A percentile compares a stretch with the other conserved stretches of the same genome.
Evolutionary conservation across 2,329 filamentous ascomycete genomes (phyloP).

Genomic region (Raffaelea albimanens): DNA sequence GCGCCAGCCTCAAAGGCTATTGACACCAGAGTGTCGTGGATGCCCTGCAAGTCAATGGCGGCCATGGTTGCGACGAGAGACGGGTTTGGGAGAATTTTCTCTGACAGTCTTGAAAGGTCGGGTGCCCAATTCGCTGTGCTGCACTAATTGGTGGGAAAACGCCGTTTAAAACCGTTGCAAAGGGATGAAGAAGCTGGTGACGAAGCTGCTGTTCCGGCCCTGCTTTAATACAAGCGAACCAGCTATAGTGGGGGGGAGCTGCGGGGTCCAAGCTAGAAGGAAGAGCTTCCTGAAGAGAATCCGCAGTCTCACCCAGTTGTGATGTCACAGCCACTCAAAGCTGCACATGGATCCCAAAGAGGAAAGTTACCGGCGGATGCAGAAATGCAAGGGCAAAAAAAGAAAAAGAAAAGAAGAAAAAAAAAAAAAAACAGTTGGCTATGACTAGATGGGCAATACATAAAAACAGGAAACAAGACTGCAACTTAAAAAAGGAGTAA

Average conservation of each 20-base stretch:
- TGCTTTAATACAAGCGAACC: neutral
- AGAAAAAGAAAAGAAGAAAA: neutral
- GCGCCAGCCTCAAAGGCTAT: conserved; percentile 55
- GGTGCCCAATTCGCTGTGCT: too few species aligned
- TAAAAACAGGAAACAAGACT: neutral
- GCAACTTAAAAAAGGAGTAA: neutral
- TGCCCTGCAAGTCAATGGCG: conserved; percentile 47
- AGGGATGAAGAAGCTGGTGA: too few species aligned
- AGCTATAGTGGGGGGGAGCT: conserved; percentile 7
- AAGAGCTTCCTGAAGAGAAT: neutral
- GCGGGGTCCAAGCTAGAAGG: conserved; percentile 7
- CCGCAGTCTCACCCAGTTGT: too few species aligned
- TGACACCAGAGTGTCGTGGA: conserved; percentile 51
- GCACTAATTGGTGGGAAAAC: too few species aligned
- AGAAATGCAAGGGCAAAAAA: neutral
- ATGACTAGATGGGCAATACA: too few species aligned
- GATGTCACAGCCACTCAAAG: conserved; percentile 7
- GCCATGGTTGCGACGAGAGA: conserved; percentile 30
- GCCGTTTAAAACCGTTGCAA: too few species aligned
- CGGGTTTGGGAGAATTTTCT: too few species aligned
- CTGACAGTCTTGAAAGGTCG: too few species aligned
- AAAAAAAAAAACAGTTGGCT: conserved; percentile 1
- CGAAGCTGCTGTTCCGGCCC: too few species aligned
- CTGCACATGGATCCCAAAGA: too few species aligned
- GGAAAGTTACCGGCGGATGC: too few species aligned